Conservation (phyloP, 768 basidiomycete genomes). For the Dacryopinax primogenitus region DNA sequence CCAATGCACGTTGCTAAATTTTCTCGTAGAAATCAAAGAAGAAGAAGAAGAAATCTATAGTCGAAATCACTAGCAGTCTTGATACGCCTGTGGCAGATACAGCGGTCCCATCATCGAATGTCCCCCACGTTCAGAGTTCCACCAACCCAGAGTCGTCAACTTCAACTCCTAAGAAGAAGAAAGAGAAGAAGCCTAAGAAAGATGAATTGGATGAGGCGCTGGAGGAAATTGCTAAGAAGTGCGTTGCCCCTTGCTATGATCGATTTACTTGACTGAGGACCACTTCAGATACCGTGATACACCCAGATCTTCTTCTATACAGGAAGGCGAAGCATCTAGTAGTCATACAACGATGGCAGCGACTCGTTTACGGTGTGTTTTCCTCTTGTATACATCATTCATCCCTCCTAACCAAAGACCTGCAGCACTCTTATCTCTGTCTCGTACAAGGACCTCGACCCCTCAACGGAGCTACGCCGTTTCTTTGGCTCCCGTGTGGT, state of each 20-base stretch:
- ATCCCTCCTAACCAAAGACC: background rate
- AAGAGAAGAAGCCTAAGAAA: slow-evolving; percentile 47
- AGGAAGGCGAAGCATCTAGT: background rate
- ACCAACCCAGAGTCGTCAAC: background rate
- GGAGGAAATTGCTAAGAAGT: slow-evolving; percentile 74
- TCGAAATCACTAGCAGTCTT: background rate
- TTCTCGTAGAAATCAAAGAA: slow-evolving; percentile 25
- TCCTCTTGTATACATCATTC: background rate
- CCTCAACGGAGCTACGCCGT: slow-evolving; percentile 78
- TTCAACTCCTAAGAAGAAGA: slow-evolving; percentile 39
- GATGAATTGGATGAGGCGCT: slow-evolving; percentile 65
- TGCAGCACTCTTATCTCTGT: slow-evolving; percentile 48
- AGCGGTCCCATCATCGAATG: background rate
- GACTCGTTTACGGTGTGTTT: slow-evolving; percentile 2
- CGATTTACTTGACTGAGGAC: slow-evolving; percentile 12
- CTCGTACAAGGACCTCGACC: slow-evolving; percentile 69
- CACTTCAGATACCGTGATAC: slow-evolving; percentile 29
- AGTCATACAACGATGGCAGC: background rate
- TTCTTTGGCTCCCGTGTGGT: slow-evolving; percentile 92
- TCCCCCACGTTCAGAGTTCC: too few species aligned
- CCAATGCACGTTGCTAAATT: background rate
- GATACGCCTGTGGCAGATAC: background rate
- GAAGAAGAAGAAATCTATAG: slow-evolving; percentile 20
- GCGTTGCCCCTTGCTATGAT: slow-evolving; percentile 12
- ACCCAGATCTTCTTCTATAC: slow-evolving; percentile 13